Evolutionary conservation across 2,329 filamentous ascomycete genomes (phyloP), one percentile per base, ranked within the genome.

Genomic region (Ophiocordyceps unilateralis): DNA sequence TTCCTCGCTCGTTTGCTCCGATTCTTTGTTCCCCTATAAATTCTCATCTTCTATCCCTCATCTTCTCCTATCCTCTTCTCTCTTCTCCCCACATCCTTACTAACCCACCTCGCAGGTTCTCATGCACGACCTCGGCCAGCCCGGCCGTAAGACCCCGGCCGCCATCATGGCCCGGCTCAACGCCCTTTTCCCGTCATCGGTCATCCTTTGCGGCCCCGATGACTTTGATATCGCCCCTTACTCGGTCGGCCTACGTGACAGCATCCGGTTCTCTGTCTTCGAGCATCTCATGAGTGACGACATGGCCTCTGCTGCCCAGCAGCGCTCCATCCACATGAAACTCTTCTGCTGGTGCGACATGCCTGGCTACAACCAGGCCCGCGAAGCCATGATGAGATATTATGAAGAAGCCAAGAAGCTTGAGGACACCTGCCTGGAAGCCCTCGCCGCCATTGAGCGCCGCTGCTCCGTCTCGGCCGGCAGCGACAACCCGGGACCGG

Each of bases 161-260:
- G 46, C 49, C 14, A 50, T 59, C 28, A 56, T 63, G 58, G 60
- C 58, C 20, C 50, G 52, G 7, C 47, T 63, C 21, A 63, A 64
- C 41, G 53, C 61, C 6, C 47, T 64, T 19, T 59, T 63, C 28
- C 58, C 61, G 1, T 44, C 58, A 1, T 43, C 48, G 10, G 42
- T 50, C 9, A 45, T 55, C 11, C 45, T 54, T 17, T 44, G 48
- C 28, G 41, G 49, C 15, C 42, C 45, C 2, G 47, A 55, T 3
- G 53, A 55, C 24, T 9, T 51, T 5, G 51, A 57, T 17, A 48
- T 55, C 8, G 49, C 50, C 11, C 57, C 58, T 1, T 57, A 55
- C 44, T 55, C 60, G 0, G 41, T 48, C 2, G 52, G 55, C 1
- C 47, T 62, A n/a, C 55, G 57, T 2, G 57, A 58, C 17, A 62